Percentiles rank a stretch among this genome's conserved stretches.
Evolutionary conservation across 495 filamentous ascomycete genomes (phyloP).

Genomic region (Daldinia grandis): DNA sequence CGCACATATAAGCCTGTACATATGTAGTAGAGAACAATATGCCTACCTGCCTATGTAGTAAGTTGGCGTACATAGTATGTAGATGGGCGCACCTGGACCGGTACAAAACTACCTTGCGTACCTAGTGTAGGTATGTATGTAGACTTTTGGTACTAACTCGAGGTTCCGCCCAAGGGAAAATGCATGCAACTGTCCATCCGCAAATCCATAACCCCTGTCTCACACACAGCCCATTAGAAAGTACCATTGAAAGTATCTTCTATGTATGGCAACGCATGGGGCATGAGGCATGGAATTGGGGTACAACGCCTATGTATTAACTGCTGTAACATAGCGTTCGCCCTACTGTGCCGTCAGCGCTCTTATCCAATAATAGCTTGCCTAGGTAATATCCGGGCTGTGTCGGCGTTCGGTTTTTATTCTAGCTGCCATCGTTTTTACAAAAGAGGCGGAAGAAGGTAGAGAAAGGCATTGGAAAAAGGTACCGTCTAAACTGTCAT

Average conservation of each 20-base stretch:
- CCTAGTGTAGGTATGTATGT: neutral
- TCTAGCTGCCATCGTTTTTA: slow-evolving; percentile 1
- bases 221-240: slow-evolving; percentile 35
- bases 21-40: too few species aligned
- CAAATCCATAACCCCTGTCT: slow-evolving; percentile 53
- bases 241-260: slow-evolving; percentile 13
- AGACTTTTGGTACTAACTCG: slow-evolving; percentile 19
- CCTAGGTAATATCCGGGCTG: slow-evolving; percentile 16
- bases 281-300: neutral
- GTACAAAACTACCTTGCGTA: neutral
- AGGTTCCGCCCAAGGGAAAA: slow-evolving; percentile 37
- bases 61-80: too few species aligned
- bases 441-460: slow-evolving; percentile 2
- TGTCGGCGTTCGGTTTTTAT: slow-evolving; percentile 21
- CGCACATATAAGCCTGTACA: neutral
- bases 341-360: slow-evolving; percentile 16
- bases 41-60: too few species aligned
- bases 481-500: neutral
- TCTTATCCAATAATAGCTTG: slow-evolving; percentile 2
- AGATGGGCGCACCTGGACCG: neutral
- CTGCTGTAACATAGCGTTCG: slow-evolving; percentile 4
- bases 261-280: neutral
- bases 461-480: neutral
- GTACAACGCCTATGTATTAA: neutral
- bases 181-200: slow-evolving; percentile 53